phyloP scores from a whole-genome alignment of 2,329 filamentous ascomycete species.

The Fusarium sp. region DNA sequence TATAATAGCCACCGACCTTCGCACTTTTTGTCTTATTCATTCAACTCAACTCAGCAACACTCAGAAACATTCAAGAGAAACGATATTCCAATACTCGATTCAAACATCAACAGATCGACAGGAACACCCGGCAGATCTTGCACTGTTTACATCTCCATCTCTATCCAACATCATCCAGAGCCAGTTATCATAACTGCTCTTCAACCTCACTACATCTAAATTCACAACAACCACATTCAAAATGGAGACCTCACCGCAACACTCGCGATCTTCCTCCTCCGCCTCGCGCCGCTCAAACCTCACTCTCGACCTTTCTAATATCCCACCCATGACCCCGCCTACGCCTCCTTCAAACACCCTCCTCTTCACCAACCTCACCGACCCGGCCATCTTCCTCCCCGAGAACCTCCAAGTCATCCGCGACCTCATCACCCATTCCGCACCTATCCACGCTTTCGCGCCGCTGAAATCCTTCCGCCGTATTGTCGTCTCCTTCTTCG shows the following conservation, averaged over 20 bases:
- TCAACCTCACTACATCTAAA: slow-evolving; percentile 12
- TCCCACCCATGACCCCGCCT: slow-evolving; percentile 77
- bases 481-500: slow-evolving; percentile 83
- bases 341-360: slow-evolving; percentile 85
- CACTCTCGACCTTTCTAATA: slow-evolving; percentile 77
- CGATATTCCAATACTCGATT: background rate
- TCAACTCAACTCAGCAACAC: slow-evolving; percentile 11
- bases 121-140: slow-evolving; percentile 11
- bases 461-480: slow-evolving; percentile 86
- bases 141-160: slow-evolving; percentile 8
- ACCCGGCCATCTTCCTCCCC: slow-evolving; percentile 78
- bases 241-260: slow-evolving; percentile 54
- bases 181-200: slow-evolving; percentile 11
- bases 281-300: slow-evolving; percentile 64
- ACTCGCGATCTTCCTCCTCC: slow-evolving; percentile 59
- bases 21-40: slow-evolving; percentile 14
- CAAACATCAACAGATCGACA: slow-evolving; percentile 24
- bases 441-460: slow-evolving; percentile 80
- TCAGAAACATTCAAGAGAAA: slow-evolving; percentile 1
- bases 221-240: slow-evolving; percentile 29
- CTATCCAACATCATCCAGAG: background rate
- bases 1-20: slow-evolving; percentile 35
- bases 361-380: slow-evolving; percentile 83
- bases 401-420: slow-evolving; percentile 80
- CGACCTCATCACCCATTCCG: slow-evolving; percentile 75